Conservation (phyloP, 768 basidiomycete genomes). For the Mycena pura region DNA sequence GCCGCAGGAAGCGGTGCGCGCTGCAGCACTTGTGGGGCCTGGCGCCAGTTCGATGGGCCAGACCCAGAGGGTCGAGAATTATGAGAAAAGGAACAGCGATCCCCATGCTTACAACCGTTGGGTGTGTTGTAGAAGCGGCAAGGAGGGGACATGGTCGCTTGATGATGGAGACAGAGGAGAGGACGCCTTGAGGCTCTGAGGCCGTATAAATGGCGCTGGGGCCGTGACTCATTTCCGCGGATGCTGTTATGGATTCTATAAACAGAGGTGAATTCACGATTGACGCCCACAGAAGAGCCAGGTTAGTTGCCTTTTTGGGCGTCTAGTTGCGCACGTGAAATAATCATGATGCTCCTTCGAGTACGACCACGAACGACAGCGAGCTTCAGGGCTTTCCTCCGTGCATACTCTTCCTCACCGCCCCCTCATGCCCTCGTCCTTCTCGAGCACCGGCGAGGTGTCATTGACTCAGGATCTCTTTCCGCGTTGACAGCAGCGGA, state of each 20-base stretch:
- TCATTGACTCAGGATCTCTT: conserved; percentile 83
- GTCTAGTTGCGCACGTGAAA: neutral
- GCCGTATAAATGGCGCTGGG: conserved; percentile 16
- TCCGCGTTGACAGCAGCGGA: conserved; percentile 92
- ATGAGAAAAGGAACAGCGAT: conserved; percentile 45
- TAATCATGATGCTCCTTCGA: conserved; percentile 7
- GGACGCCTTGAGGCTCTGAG: conserved; percentile 4
- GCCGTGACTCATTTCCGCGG: neutral
- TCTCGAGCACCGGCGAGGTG: conserved; percentile 84
- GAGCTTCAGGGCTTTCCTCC: conserved; percentile 32
- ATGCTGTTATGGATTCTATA: conserved; percentile 3
- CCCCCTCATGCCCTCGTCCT: conserved; percentile 85
- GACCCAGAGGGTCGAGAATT: conserved; percentile 11
- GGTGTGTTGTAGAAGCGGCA: conserved; percentile 51
- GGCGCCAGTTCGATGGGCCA: too few species aligned
- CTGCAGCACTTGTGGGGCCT: neutral
- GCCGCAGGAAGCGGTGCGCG: conserved; percentile 8
- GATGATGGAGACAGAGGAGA: neutral
- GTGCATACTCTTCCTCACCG: conserved; percentile 65
- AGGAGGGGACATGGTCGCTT: conserved; percentile 34
- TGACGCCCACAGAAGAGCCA: neutral
- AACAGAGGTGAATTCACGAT: conserved; percentile 6
- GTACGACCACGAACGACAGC: conserved; percentile 21
- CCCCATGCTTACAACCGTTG: conserved; percentile 55
- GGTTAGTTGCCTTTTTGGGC: too few species aligned